Percentiles rank a stretch among this genome's conserved stretches.
phyloP scores from a whole-genome alignment of 495 filamentous ascomycete genomes.

The Rhypophila decipiens region DNA sequence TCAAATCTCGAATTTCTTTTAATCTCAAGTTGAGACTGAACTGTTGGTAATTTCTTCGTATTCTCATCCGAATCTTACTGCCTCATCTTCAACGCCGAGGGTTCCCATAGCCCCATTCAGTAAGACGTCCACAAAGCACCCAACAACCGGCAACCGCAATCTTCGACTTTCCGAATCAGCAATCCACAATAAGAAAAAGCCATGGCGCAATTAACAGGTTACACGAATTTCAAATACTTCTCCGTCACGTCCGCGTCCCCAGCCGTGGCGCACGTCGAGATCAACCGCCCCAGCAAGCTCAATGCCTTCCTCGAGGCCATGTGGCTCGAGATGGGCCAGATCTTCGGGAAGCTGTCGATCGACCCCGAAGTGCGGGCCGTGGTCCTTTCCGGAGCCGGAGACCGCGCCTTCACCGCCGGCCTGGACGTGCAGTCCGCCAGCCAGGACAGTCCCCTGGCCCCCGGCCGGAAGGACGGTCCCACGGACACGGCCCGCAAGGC shows the following conservation, averaged over 20 bases:
- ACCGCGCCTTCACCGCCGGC: slow-evolving; percentile 77
- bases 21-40: no score
- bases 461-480: slow-evolving; percentile 10
- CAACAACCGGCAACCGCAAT: neutral
- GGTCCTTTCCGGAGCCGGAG: slow-evolving; percentile 75
- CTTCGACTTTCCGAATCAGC: neutral
- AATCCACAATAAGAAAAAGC: neutral
- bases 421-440: slow-evolving; percentile 69
- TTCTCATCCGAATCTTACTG: no score
- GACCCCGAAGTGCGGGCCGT: slow-evolving; percentile 70
- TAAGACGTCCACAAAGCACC: no score
- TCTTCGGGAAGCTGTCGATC: slow-evolving; percentile 69
- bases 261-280: slow-evolving; percentile 86
- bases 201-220: slow-evolving; percentile 19
- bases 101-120: no score
- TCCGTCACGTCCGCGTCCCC: slow-evolving; percentile 62
- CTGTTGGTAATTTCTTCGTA: no score
- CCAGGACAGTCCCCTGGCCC: slow-evolving; percentile 28
- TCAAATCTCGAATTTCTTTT: no score
- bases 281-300: slow-evolving; percentile 82
- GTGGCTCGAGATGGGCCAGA: slow-evolving; percentile 72
- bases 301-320: slow-evolving; percentile 88
- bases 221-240: slow-evolving; percentile 62
- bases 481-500: slow-evolving; percentile 65
- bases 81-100: no score